Evolutionary conservation across 805 yeast species (phyloP).

Genomic region (Saccharomyces jurei): DNA sequence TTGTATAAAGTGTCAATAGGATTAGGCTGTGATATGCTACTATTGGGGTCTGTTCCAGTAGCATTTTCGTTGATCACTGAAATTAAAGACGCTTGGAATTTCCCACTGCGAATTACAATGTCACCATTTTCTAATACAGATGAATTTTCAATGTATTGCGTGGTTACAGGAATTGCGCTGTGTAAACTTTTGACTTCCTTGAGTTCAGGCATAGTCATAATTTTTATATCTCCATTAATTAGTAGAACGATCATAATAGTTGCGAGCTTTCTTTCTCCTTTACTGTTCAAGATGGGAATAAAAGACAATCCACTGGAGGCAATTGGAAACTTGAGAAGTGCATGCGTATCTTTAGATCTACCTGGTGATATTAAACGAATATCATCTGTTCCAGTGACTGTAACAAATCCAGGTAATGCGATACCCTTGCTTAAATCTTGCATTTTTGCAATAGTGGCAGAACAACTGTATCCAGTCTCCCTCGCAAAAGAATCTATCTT

Average conservation of each 20-base stretch:
- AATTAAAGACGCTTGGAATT: constrained; percentile 46
- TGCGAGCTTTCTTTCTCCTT: constrained; percentile 31
- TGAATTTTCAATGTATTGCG: constrained; percentile 36
- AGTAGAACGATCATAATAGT: constrained; percentile 41
- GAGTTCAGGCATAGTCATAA: constrained; percentile 51
- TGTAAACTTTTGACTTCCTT: constrained; percentile 46
- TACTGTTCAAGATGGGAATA: constrained; percentile 17
- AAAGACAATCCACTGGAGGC: constrained; percentile 45
- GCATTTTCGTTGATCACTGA: constrained; percentile 40
- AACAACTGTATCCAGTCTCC: constrained; percentile 53
- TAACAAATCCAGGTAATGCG: constrained; percentile 51
- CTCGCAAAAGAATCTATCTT: constrained; percentile 52
- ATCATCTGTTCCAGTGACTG: constrained; percentile 50
- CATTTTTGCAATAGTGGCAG: constrained; percentile 53
- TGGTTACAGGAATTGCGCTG: constrained; percentile 37
- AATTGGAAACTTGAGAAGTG: constrained; percentile 43
- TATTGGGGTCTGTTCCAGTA: constrained; percentile 21
- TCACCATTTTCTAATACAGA: constrained; percentile 48
- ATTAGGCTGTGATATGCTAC: constrained; percentile 4
- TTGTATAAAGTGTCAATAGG: constrained; percentile 60
- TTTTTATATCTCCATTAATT: constrained; percentile 40
- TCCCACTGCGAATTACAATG: constrained; percentile 46
- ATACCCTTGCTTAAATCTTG: constrained; percentile 54
- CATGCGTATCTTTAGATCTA: constrained; percentile 55
- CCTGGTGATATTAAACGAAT: constrained; percentile 56